Evolutionary conservation across 2,329 filamentous ascomycete species (phyloP), one percentile per base, ranked within the genome.

Genomic region (Talaromyces sp.): DNA sequence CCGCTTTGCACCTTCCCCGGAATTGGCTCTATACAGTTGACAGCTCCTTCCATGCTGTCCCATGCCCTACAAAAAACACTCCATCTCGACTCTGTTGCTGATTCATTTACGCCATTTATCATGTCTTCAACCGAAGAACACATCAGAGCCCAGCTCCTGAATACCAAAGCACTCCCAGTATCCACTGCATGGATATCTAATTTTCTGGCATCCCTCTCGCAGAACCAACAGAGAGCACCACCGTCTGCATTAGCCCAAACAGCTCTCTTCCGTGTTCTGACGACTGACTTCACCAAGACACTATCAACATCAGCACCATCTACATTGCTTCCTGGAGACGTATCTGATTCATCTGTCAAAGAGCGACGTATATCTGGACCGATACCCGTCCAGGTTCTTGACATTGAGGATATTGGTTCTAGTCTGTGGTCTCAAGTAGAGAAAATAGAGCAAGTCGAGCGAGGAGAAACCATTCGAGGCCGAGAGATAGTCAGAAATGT

Each of bases 361-460:
- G 84, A 89, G 59, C 73, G 77, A 3, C 75, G 73, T 0, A 76
- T 97, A 0, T 61, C 76, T 0, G 80, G 79, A 1, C 83, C 89
- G 33, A 79, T 93, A 0, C 79, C 87, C 2, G 87, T 94, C 1
- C 94, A 97, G 72, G 83, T 97, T 0, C 76, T 96, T 1, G 91
- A 95, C 65, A 80, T 97, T 7, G 88, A 96, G 68, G 92, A 97
- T 68, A 81, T 97, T 19, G 82, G 86, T 2, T 81, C 83, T 54
- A 91, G 88, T 65, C 82, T 88, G 53, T 96, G 92, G 90, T 87
- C 90, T 63, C 91, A 97, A 72, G 82, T 96, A 33, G 91, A 97
- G 71, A 85, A 86, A 35, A 84, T 81, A 41, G 79, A 78, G 53
- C 77, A 79, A 8, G 69, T 82, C 2, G 80, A 83, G 64, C 74